Evolutionary conservation across 2,329 filamentous ascomycete genomes (phyloP), one percentile per base, ranked within the genome.

Genomic region (Rutstroemia sydowiana): DNA sequence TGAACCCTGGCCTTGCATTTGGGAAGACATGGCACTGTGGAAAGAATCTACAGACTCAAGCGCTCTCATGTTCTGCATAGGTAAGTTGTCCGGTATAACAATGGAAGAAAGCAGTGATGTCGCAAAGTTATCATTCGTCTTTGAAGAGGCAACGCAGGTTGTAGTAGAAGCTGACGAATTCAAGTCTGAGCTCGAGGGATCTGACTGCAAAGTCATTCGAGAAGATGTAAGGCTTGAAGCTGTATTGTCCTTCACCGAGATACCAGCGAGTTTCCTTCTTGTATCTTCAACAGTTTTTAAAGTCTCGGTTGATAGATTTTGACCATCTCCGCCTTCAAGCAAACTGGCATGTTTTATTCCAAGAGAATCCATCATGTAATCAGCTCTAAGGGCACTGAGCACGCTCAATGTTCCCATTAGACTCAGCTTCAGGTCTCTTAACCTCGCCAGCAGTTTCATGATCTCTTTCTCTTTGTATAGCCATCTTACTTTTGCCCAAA

Each of bases 401-500:
- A 55, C 23, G n/a, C 49, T 48, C 41, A 59, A 40, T n/a, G 31
- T 57, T 2, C 55, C 36, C 52, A 60, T 39, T 18, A 60, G 18
- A 32, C 55, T 56, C 6, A 59, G 30, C 30, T 60, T 59, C 3
- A 60, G 40, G 52, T 56, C 57, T 31, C 55, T 54, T 44, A 58
- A 28, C 40, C 55, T 57, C 9, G 47, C 48, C 31, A 59, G 21
- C 6, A 60, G 14, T 37, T 57, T 59, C 45, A 50, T 46, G 9
- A 59, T 53, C 16, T 56, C 52, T 30, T 60, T 60, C 37, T 60
- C 58, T 21, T 59, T 57, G 34, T 54, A 57, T 26, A 58, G 20
- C 58, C 58, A 59, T 54, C 49, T 55, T 8, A 57, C 48, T 52
- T 43, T 57, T 1, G 53, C 48, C 42, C 45, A 44, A 8, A 59